A percentile compares a stretch with the other conserved stretches of the same genome.
Conservation (phyloP, 1,284 basidiomycete genomes). For the Apiotrichum domesticum region DNA sequence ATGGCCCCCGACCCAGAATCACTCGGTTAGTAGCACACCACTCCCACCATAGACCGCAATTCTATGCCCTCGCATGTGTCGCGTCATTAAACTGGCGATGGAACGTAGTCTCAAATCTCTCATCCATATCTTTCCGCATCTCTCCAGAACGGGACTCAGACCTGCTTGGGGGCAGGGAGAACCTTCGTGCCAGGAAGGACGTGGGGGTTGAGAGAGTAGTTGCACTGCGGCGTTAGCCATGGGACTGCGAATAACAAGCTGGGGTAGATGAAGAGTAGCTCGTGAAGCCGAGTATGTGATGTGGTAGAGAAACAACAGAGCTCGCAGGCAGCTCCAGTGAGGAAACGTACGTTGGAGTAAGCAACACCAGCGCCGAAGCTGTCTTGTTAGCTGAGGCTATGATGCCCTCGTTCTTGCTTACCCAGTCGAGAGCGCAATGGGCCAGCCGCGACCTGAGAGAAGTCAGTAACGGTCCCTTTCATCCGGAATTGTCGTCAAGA, state of each 20-base stretch:
- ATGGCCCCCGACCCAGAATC: too few relatives aligned
- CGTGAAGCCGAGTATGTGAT: too few relatives aligned
- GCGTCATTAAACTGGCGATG: background rate
- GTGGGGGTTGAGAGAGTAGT: constrained; percentile 91
- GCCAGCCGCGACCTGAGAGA: constrained; percentile 83
- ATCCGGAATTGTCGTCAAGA: background rate
- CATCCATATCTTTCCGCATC: background rate
- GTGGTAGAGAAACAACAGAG: too few relatives aligned
- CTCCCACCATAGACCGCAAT: background rate
- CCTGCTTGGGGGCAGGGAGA: constrained; percentile 48
- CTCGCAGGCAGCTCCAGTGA: too few relatives aligned
- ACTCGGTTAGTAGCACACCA: background rate
- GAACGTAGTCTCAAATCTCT: background rate
- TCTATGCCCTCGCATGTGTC: background rate
- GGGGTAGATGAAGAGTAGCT: too few relatives aligned
- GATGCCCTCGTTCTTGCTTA: constrained; percentile 54
- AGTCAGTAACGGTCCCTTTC: background rate
- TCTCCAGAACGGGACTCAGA: constrained; percentile 3
- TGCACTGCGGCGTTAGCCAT: constrained; percentile 57
- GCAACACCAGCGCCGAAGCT: constrained; percentile 61
- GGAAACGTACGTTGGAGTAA: constrained; percentile 55
- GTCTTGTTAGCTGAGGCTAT: background rate
- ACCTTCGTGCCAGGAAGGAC: constrained; percentile 84
- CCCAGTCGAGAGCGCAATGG: constrained; percentile 85
- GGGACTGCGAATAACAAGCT: too few relatives aligned